Base-by-base conservation (phyloP, 768 basidiomycete species). In the Cystobasidium tubakii region DNA sequence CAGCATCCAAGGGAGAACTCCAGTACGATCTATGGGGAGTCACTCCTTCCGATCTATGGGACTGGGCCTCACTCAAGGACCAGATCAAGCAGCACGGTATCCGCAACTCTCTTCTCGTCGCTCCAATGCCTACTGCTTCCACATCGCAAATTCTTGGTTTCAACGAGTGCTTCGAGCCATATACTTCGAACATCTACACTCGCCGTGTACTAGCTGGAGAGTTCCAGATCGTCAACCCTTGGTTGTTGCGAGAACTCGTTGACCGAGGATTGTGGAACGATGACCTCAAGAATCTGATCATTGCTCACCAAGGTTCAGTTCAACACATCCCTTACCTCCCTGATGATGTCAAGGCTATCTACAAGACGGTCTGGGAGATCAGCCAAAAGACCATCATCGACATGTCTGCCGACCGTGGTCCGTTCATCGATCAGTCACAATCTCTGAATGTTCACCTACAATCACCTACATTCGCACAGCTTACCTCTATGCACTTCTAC, bases 301-400 rank as follows among this genome's bases (percentile, higher is more conserved):
- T 99, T 78, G 96, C 96, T 17, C 90, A 95, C 83, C 90, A 92
- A 79, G 95, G 83, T 69, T 83, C 81, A 57, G 81, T 83, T 60
- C 78, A 78, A 73, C 77, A 81, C 76, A 78, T 97, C 77, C 88
- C 91, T 31, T 86, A 80, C 60, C 92, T 98, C 77, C 94, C 95
- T 1, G 88, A 88, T 73, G 87, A 96, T 77, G 85, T 94, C 83
- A 97, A 96, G 83, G 90, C 91, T 0, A 93, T 99, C 83, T 99
- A 99, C 87, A 97, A 97, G 85, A 99, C 95, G n/a, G 95, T 97
- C 62, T 99, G 95, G 95, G 95, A 99, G 84, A 94, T 99, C 82
- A 89, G 87, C 55, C 95, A 98, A 84, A 98, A 97, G 90, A 93
- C 91, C 81, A 88, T 99, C 76, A 88, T 99, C 73, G 96, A 99